Evolutionary conservation across 2,329 filamentous ascomycete species (phyloP), one percentile per base, ranked within the genome.

Genomic region (Cytospora schulzeri): DNA sequence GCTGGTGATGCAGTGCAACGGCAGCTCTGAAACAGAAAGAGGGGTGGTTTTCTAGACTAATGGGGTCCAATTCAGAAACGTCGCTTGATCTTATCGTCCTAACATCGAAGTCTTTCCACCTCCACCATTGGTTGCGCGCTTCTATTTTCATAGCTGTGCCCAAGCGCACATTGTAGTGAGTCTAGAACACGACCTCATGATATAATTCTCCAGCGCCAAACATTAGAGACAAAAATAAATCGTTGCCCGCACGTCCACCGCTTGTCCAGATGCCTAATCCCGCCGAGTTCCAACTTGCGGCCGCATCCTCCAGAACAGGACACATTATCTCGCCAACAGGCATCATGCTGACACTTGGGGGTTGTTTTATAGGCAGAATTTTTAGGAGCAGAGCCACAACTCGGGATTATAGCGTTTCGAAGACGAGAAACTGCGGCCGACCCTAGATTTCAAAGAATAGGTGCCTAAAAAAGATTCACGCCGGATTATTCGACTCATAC

Each of bases 401-500:
- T 48, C 19, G 9, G n/a, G 19, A n/a, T 24, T n/a, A 24, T 12
- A 22, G 1, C 22, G 41, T 24, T 12, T 24, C 9, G 45, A 24
- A 24, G 8, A 24, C n/a, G 24, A 19, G n/a, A 48, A 9, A 22
- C n/a, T 48, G 45, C 45, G 45, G 45, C 45, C 45, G n/a, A 12
- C 45, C 45, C 38, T 17, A 17, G 17, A 9, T 24, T n/a, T 29
- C 52, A 33, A 12, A 50, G 12, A 48, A 62, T 56, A 62, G 60
- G 26, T 56, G 60, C 60, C 60, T 62, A 24, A 24, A 53, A 52
- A 35, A 38, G 29, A 51, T 24, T 48, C n/a, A n/a, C 22, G 28
- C 48, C 54, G 35, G 14, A 56, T n/a, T 17, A 50, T n/a, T 62
- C 50, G 60, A 62, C 38, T 62, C 52, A 62, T 62, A 41, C 52